Percentiles rank a stretch among this genome's conserved stretches.
Conservation (phyloP, 257 asterid genomes). For the Nicotiana paniculata region DNA sequence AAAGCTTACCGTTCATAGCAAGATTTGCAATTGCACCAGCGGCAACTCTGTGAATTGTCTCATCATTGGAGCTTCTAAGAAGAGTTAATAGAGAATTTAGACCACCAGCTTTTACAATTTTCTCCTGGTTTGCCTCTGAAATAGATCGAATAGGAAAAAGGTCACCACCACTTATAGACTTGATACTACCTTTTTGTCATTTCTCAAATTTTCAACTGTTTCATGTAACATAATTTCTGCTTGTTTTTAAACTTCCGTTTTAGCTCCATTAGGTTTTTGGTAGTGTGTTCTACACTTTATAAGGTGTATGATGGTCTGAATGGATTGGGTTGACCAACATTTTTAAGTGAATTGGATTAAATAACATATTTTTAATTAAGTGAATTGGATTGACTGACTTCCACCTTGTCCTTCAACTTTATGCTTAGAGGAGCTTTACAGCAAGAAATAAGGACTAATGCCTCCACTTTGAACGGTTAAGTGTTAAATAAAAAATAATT, state of each 20-base stretch:
- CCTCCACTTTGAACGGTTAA: background rate
- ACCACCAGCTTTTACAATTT: constrained; percentile 83
- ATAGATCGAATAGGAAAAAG: background rate
- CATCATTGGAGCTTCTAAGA: constrained; percentile 59
- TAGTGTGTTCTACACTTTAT: background rate
- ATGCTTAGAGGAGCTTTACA: background rate
- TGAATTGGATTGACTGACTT: background rate
- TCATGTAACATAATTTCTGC: background rate
- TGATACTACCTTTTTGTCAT: background rate
- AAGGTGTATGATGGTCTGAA: background rate
- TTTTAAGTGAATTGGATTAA: background rate
- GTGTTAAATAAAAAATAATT: background rate
- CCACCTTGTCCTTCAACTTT: background rate
- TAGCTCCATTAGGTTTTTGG: background rate
- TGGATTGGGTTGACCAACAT: background rate
- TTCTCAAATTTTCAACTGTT: background rate
- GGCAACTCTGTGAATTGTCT: constrained; percentile 75
- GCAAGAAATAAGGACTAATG: background rate
- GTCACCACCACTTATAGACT: background rate
- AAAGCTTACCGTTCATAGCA: constrained; percentile 70
- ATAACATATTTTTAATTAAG: background rate
- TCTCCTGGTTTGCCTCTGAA: constrained; percentile 81
- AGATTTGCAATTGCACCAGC: constrained; percentile 96
- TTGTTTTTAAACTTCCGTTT: background rate
- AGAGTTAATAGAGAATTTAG: constrained; percentile 67